Base-by-base conservation (phyloP, 225 moss, liverwort and hornwort species). In the Thuidium tamariscinum region DNA sequence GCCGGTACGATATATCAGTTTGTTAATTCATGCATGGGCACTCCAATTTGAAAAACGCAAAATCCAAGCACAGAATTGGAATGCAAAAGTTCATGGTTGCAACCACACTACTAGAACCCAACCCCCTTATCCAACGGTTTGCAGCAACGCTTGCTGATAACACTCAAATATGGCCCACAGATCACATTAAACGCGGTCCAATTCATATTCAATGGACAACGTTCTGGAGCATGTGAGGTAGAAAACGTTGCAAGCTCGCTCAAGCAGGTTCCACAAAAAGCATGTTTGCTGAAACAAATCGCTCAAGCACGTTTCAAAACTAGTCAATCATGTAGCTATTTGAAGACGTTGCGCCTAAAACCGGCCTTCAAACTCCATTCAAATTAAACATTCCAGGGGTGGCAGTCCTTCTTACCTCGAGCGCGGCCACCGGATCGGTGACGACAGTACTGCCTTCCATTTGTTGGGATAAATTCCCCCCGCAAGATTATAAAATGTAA, bases 31-130 rank as follows among this genome's bases (percentile, higher is more conserved):
- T 9, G 5, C 16, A 27, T 42, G 5, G 5, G 27, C 16, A 70
- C 27, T 70, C 5, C 16, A 42, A 25, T 3, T 27, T 5, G 2
- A 39, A 41, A 69, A 26, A 8, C 5, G 25, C 70, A 26, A 4
- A 69, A 37, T 37, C 1, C 8, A 8, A 8, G 4, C 1, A 26
- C 1, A 70, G 26, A 6, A 41, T 2, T 5, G 9, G 3, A 8
- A 8, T 2, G 2, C 2, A 2, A 11, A 37, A 1, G 3, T 42
- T 26, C 3, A 16, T 15, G 42, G 42, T 42, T 26, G 42, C 9
- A 41, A 70, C 26, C 26, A 42, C 42, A 26, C 41, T 69, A 8
- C 15, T 41, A 8, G 22, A 0, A 70, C 15, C 41, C 70, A 70
- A 42, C 25, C 26, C n/a, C 42, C 9, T 16, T 26, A 15, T 1